These are phyloP conservation scores for Otatea glauca DNA, from an alignment of 176 grass and related monocot species.

Conservation along the genomic window DNA sequence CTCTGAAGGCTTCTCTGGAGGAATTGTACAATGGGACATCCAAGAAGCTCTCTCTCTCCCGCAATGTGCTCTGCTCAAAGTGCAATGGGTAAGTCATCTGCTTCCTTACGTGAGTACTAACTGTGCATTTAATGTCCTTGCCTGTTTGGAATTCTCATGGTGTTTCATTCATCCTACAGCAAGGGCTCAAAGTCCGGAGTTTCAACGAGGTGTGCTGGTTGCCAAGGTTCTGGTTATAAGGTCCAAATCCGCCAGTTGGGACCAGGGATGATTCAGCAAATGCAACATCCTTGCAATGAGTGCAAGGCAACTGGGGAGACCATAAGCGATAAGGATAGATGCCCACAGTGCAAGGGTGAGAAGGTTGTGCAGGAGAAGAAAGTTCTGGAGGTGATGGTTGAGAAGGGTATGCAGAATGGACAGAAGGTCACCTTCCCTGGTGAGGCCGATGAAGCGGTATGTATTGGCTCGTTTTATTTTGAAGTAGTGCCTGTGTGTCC, in stretches of 20 bases:
- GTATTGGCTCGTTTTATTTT: no score
- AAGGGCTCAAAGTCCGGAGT: constrained; percentile 88
- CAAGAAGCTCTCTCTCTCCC: constrained; percentile 80
- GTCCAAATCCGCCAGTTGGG: constrained; percentile 74
- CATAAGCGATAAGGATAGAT: constrained; percentile 78
- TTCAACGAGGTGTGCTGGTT: constrained; percentile 63
- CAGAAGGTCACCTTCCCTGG: constrained; percentile 89
- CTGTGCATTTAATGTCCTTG: accelerated
- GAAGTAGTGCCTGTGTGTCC: not conserved
- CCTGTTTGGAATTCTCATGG: not conserved
- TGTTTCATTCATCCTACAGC: constrained; percentile 31
- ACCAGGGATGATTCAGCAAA: constrained; percentile 91
- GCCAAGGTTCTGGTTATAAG: constrained; percentile 74
- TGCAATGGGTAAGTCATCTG: constrained; percentile 61
- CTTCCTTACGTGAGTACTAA: not conserved
- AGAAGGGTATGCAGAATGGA: constrained; percentile 78
- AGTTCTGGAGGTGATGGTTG: constrained; percentile 66
- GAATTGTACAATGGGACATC: constrained; percentile 86
- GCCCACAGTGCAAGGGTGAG: constrained; percentile 77
- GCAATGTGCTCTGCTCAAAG: constrained; percentile 79
- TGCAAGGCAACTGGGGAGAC: constrained; percentile 85
- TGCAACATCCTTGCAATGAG: constrained; percentile 84
- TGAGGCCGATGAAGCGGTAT: constrained; percentile 84
- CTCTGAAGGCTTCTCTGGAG: constrained; percentile 77
- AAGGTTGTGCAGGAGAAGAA: constrained; percentile 87